Evolutionary conservation across 192 early-diverging fungal species (phyloP).

Genomic region (Backusella sp.): DNA sequence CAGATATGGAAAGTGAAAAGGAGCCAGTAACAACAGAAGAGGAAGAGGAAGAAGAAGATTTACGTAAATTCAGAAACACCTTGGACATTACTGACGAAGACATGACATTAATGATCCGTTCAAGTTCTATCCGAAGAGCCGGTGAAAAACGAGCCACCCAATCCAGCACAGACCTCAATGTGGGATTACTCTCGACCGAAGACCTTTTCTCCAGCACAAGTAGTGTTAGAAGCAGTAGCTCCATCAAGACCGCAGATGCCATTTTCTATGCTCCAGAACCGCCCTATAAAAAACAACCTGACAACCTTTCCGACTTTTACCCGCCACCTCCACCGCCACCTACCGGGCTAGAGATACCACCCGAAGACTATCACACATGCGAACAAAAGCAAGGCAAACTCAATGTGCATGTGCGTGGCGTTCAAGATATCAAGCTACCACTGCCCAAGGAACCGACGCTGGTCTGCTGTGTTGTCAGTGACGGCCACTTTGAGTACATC

Average conservation of each 20-base stretch:
- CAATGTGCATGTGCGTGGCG: constrained; percentile 16
- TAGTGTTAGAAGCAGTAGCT: not conserved
- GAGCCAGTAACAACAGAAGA: not conserved
- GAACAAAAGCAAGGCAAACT: constrained; percentile 20
- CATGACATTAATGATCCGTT: not conserved
- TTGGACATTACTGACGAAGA: not conserved
- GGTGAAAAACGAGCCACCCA: not conserved
- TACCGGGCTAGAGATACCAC: not conserved
- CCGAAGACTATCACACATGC: not conserved
- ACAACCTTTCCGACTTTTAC: not conserved
- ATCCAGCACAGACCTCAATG: not conserved
- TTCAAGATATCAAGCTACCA: constrained; percentile 24
- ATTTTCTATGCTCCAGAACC: not conserved
- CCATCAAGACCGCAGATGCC: not conserved
- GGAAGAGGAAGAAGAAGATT: not conserved
- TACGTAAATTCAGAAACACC: not conserved
- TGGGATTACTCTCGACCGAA: not conserved
- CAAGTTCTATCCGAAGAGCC: not conserved
- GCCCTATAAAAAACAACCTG: not conserved
- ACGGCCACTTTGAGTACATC: constrained; percentile 24
- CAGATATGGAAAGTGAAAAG: no score
- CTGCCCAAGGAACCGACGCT: constrained; percentile 23
- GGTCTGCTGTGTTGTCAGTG: constrained; percentile 25
- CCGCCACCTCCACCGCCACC: not conserved
- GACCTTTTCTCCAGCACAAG: not conserved